Base-by-base conservation (phyloP, 2,329 filamentous ascomycete species). In the Aspergillus tubingensis region DNA sequence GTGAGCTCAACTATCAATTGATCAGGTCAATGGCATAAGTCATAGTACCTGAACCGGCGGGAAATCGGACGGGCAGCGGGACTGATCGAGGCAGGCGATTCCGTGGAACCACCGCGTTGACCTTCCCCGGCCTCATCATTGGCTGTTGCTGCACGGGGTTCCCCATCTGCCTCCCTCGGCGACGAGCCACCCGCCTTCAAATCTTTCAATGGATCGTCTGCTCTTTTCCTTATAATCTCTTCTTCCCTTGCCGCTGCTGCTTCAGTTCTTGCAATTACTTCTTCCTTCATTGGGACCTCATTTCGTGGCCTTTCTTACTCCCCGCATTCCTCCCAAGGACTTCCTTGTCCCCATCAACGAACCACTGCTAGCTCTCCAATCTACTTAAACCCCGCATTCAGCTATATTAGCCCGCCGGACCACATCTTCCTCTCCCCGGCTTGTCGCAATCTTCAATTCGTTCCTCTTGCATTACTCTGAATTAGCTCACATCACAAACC, bases 371-470 rank as follows among this genome's bases (percentile, higher is more conserved):
- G n/a, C 15, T 36, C 25, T 17, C 25, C 25, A n/a, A 25, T 10
- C 17, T 32, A 50, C 25, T 50, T 3, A 32, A 50, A 27, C 47
- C 47, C 47, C 47, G 47, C 47, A 19, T 47, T 32, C n/a, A 36
- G 32, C 32, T 36, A 36, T 36, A 3, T 36, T 36, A 36, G 4
- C 5, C 30, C 30, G 30, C 30, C 30, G 10, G 30, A 36, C 30
- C 5, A 36, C 30, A 3, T 6, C 53, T 32, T 19, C 3, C 8
- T 15, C 44, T 5, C 21, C 8, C 38, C 15, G n/a, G 2, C 36
- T 21, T 61, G 61, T 60, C 25, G 44, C 36, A 36, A 39, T 58
- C 43, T 49, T 55, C 50, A 21, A 27, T 49, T 19, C 27, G 41
- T 38, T 17, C 11, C 43, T 47, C 32, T 43, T 39, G 36, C 19